A percentile compares a stretch with the other conserved stretches of the same genome.
These are phyloP conservation scores for Paramecium primaurelia DNA, from an alignment of 73 alveolate species.

Conservation along the genomic window DNA sequence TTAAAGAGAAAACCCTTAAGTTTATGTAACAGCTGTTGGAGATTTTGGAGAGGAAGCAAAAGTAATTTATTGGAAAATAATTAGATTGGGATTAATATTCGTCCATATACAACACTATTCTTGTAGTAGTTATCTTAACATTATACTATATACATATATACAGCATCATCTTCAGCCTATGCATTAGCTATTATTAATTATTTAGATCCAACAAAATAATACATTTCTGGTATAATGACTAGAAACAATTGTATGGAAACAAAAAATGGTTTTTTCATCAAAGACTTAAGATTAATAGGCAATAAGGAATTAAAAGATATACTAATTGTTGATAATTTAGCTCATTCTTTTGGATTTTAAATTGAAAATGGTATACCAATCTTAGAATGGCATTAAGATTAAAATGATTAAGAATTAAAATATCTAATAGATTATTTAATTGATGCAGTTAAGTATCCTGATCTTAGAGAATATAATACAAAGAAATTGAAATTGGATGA, in stretches of 20 bases:
- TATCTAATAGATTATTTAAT: constrained; percentile 69
- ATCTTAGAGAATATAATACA: constrained; percentile 53
- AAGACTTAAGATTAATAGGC: constrained; percentile 87
- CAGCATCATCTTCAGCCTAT: constrained; percentile 93
- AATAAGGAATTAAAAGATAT: constrained; percentile 81
- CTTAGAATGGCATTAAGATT: constrained; percentile 72
- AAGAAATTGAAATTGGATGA: background rate
- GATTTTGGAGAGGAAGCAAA: constrained; percentile 40
- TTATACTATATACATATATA: constrained; percentile 82
- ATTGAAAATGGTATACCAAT: constrained; percentile 89
- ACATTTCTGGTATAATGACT: constrained; percentile 79
- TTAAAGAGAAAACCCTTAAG: constrained; percentile 40
- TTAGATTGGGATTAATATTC: constrained; percentile 83
- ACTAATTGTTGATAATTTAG: constrained; percentile 91
- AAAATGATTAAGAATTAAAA: constrained; percentile 77
- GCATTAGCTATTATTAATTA: constrained; percentile 90
- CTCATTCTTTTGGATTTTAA: constrained; percentile 85
- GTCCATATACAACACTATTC: constrained; percentile 87
- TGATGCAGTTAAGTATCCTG: constrained; percentile 40
- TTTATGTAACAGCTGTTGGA: constrained; percentile 24
- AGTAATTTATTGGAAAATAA: background rate
- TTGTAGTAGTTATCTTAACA: constrained; percentile 73
- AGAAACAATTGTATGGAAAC: constrained; percentile 89
- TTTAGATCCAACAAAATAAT: constrained; percentile 85
- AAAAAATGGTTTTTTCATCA: constrained; percentile 87